A percentile compares a stretch with the other conserved stretches of the same genome.
Evolutionary conservation across 2,329 filamentous ascomycete genomes (phyloP).

Genomic region (Pseudogymnoascus sp.): DNA sequence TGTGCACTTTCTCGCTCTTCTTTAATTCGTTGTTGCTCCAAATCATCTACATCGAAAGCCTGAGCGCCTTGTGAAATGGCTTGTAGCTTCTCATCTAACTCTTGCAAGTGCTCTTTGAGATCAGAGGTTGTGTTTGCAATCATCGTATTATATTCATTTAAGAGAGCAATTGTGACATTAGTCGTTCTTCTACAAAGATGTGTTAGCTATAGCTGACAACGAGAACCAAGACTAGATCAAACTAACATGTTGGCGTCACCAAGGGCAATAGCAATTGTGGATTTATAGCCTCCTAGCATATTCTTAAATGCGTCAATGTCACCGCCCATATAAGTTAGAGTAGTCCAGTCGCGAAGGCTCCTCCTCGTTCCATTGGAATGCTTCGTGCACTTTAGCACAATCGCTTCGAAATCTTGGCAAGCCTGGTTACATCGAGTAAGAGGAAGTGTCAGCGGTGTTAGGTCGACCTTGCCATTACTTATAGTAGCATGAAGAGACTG

Average conservation of each 20-base stretch:
- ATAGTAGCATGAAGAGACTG: not conserved
- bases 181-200: not conserved
- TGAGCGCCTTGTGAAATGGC: conserved; percentile 11
- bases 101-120: conserved; percentile 25
- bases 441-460: not conserved
- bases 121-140: conserved; percentile 26
- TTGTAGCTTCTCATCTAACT: conserved; percentile 21
- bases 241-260: not conserved
- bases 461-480: not conserved
- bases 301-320: not conserved
- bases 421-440: not conserved
- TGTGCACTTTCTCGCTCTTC: conserved; percentile 26
- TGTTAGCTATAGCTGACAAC: not conserved
- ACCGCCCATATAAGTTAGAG: not conserved
- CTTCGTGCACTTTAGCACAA: not conserved
- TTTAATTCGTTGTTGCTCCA: conserved; percentile 18
- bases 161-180: not conserved
- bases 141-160: conserved; percentile 26
- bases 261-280: not conserved
- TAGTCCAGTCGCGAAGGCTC: not conserved
- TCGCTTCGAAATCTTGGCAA: not conserved
- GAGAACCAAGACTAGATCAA: not conserved
- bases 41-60: conserved; percentile 12
- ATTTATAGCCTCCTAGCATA: not conserved
- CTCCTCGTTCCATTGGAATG: not conserved